Percentiles rank a stretch among this genome's conserved stretches.
These are phyloP conservation scores for Salvia sclarea DNA, from an alignment of 305 asterid species.

Conservation along the genomic window DNA sequence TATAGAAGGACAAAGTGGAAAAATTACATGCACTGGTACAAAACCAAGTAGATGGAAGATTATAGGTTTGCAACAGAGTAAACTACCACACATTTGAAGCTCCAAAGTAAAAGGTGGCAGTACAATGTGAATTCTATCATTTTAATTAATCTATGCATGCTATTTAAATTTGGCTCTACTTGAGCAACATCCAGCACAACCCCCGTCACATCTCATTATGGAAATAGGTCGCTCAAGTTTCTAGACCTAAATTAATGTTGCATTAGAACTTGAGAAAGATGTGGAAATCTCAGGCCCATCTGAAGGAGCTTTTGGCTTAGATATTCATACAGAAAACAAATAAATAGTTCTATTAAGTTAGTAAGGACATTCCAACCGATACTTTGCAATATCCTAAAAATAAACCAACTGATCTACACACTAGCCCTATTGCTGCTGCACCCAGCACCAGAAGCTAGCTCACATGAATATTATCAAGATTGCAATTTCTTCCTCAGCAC, in stretches of 20 bases:
- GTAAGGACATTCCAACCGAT: conserved; percentile 8
- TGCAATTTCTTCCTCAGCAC: conserved; percentile 1
- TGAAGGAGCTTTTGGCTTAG: conserved; percentile 6
- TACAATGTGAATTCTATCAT: background rate
- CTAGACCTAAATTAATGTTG: background rate
- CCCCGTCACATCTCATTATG: background rate
- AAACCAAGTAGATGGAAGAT: conserved; percentile 1
- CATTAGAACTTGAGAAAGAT: conserved; percentile 8
- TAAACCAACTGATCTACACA: conserved; percentile 12
- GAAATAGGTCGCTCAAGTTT: background rate
- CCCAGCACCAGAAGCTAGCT: background rate
- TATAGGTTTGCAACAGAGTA: background rate
- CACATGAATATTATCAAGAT: conserved; percentile 24
- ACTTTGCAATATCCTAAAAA: background rate
- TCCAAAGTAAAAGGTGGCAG: background rate
- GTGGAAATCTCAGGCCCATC: conserved; percentile 2
- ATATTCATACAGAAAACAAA: background rate
- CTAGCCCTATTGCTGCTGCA: background rate
- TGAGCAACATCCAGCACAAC: background rate
- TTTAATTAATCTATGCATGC: conserved; percentile 11
- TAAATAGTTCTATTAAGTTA: background rate
- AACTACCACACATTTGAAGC: conserved; percentile 7
- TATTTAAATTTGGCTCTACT: background rate
- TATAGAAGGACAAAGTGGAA: background rate
- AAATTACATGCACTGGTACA: background rate